Conservation (phyloP, 2,329 filamentous ascomycete genomes). For the Aspergillus neotritici region DNA sequence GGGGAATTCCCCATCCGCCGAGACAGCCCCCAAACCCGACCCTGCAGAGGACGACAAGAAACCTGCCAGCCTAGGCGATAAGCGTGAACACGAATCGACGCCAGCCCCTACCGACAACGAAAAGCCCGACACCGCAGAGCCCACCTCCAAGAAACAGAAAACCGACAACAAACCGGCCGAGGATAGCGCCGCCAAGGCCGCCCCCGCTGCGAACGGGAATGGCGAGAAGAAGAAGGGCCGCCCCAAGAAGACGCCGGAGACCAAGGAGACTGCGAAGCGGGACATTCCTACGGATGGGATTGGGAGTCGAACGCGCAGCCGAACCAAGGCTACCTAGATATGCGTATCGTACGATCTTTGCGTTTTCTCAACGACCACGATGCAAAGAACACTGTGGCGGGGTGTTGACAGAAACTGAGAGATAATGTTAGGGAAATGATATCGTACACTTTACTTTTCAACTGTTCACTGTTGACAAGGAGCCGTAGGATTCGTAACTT, state of each 20-base stretch:
- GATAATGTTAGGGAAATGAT: too few relatives aligned
- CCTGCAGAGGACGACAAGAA: constrained; percentile 9
- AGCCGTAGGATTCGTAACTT: too few relatives aligned
- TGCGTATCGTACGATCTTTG: background rate
- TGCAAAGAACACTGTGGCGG: too few relatives aligned
- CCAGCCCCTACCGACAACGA: constrained; percentile 2
- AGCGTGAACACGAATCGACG: constrained; percentile 19
- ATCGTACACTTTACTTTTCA: constrained; percentile 5
- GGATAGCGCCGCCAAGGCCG: constrained; percentile 11
- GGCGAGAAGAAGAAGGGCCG: constrained; percentile 26
- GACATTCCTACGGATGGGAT: constrained; percentile 27
- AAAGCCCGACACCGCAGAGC: constrained; percentile 16
- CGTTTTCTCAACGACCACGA: background rate
- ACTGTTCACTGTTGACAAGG: too few relatives aligned
- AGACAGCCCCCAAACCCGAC: constrained; percentile 3
- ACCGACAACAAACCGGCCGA: constrained; percentile 12
- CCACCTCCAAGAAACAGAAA: constrained; percentile 34
- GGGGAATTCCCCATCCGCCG: constrained; percentile 5
- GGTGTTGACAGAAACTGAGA: too few relatives aligned
- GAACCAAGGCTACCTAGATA: constrained; percentile 25
- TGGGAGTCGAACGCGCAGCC: constrained; percentile 37
- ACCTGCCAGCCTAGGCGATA: constrained; percentile 16
- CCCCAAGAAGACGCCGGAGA: constrained; percentile 25
- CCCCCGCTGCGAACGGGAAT: constrained; percentile 8
- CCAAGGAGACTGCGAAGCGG: constrained; percentile 24